Evolutionary conservation across 805 yeast genomes (phyloP), one percentile per base, ranked within the genome.

Genomic region (Candida xiaguanensis): DNA sequence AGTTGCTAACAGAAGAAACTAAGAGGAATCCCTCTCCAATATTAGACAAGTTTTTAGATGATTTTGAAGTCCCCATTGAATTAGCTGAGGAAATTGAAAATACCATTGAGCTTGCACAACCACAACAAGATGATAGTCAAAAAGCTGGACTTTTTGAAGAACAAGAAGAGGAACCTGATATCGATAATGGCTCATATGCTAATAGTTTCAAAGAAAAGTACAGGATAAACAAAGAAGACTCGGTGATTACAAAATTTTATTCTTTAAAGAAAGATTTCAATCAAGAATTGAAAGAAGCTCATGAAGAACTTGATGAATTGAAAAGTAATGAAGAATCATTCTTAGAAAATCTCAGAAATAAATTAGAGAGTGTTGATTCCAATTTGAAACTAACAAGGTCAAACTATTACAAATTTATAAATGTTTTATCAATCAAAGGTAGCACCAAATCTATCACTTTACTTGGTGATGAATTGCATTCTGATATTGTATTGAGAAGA

Each of bases 371-470:
- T 3, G 44, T 61, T 17, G 73, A 68, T 38, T 47, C 61, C 0
- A 61, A 61, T 36, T 45, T 68, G 3, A 42, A 38, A 0, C 38
- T 50, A 8, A 52, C 55, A 24, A 55, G 58, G 13, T 58, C 56
- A 16, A 61, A 58, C 15, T 55, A 55, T 13, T 60, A 67, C 0
- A 49, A 63, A 16, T 55, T 48, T 38, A 36, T 41, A n/a, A 63
- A 76, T 50, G 77, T 76, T 7, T 59, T 82, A 2, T 70, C 74
- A 43, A 58, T 81, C 9, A 53, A 66, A 5, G 78, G 76, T 0
- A 59, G 65, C 16, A 51, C 58, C 15, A 63, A 57, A 34, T 53
- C 53, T 48, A 50, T 59, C 8, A 58, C 51, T 9, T 46, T 40
- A 8, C 47, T 53, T 1, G 33, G 40, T 40, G 50, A 39, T 29